phyloP scores from a whole-genome alignment of 495 filamentous ascomycete species.

The Aspergillus coremiiformis region DNA sequence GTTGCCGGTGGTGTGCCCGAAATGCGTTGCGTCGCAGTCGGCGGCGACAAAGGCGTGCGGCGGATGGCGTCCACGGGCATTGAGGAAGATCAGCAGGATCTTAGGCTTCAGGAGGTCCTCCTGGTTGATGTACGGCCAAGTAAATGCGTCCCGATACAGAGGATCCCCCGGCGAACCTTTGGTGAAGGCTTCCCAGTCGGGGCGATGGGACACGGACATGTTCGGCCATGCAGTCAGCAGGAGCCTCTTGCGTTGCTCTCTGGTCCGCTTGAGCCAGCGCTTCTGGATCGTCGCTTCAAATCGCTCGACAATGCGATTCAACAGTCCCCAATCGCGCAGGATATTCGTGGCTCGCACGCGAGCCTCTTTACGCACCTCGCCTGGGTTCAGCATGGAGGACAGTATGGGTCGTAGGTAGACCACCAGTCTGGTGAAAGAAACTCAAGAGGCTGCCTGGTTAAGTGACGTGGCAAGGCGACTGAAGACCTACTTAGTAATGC shows the following conservation, averaged over 20 bases:
- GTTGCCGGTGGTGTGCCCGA: slow-evolving; percentile 22
- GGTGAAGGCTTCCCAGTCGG: slow-evolving; percentile 42
- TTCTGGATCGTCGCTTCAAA: slow-evolving; percentile 40
- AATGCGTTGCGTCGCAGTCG: slow-evolving; percentile 23
- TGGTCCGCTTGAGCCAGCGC: slow-evolving; percentile 44
- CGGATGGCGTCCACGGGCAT: slow-evolving; percentile 36
- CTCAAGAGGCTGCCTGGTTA: no score
- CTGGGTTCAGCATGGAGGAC: not conserved
- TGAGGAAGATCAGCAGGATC: slow-evolving; percentile 41
- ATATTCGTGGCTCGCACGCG: slow-evolving; percentile 8
- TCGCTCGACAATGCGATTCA: slow-evolving; percentile 12
- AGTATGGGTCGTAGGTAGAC: no score
- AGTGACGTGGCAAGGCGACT: no score
- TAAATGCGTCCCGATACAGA: slow-evolving; percentile 23
- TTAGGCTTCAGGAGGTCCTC: slow-evolving; percentile 44
- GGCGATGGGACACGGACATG: slow-evolving; percentile 43
- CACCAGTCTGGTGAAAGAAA: not conserved
- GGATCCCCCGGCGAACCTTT: not conserved
- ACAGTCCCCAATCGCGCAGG: slow-evolving; percentile 15
- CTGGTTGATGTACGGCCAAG: slow-evolving; percentile 52
- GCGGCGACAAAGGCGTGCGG: slow-evolving; percentile 33
- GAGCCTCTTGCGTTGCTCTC: slow-evolving; percentile 31
- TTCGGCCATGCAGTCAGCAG: slow-evolving; percentile 39
- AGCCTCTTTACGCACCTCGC: slow-evolving; percentile 7
- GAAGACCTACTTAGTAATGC: no score